A percentile compares a stretch with the other conserved stretches of the same genome.
These are phyloP conservation scores for Crotalaria pallida DNA, from an alignment of 306 rosid species.

Conservation along the genomic window DNA sequence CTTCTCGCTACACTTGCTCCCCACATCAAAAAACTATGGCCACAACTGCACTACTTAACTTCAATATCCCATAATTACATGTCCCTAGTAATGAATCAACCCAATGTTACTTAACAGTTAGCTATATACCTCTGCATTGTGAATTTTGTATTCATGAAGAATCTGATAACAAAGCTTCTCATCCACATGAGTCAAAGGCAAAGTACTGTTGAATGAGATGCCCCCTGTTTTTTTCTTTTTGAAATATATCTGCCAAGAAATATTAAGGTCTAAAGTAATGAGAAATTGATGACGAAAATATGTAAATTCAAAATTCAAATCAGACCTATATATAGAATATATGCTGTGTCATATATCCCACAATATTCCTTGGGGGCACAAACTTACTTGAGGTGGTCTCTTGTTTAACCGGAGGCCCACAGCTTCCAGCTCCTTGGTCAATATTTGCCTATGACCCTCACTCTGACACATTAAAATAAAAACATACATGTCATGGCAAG, in stretches of 20 bases:
- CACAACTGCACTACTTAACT: not conserved
- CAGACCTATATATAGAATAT: conserved; percentile 1
- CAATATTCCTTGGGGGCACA: conserved; percentile 5
- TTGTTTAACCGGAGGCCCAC: conserved; percentile 94
- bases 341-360: not conserved
- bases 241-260: conserved; percentile 79
- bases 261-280: conserved; percentile 16
- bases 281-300: not conserved
- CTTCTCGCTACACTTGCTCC: not conserved
- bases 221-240: conserved; percentile 98
- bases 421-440: conserved; percentile 97
- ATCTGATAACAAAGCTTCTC: conserved; percentile 99
- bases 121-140: conserved; percentile 89
- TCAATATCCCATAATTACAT: not conserved
- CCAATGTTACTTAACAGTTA: not conserved
- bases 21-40: not conserved
- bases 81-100: conserved; percentile 11
- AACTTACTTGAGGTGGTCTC: conserved; percentile 90
- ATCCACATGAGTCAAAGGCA: conserved; percentile 87
- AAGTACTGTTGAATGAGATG: conserved; percentile 92
- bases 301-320: conserved; percentile 19
- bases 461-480: conserved; percentile 47
- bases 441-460: conserved; percentile 98
- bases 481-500: not conserved
- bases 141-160: conserved; percentile 98